Evolutionary conservation across 805 yeast genomes (phyloP), one percentile per base, ranked within the genome.

Genomic region (Pichia scutulata): DNA sequence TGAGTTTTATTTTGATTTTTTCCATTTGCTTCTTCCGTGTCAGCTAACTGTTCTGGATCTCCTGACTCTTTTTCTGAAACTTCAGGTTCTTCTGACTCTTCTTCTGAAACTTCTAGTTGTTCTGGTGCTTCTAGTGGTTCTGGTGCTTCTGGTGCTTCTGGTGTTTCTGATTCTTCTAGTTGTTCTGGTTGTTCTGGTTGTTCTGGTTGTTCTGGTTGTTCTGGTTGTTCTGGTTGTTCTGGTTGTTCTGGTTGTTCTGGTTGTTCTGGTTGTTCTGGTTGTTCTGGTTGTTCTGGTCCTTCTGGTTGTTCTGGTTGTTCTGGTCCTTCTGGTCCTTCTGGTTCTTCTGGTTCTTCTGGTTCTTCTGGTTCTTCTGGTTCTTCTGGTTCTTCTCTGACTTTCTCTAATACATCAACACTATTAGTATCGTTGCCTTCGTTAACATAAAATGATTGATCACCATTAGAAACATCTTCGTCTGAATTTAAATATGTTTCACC

Each of bases 381-480:
- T 8, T 44, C 24, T 4, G 13, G 14, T n/a, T 43, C 39, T 30
- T 36, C 33, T 18, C 23, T 21, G 7, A 33, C 46, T 23, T 26
- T 45, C 22, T 39, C 28, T 19, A 37, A 45, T 13, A 43, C 45
- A 18, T 50, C 50, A 16, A 21, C 51, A 1, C 6, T 30, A n/a
- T 46, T 45, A 18, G 37, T 48, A 10, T 39, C 52, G 25, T 46
- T 53, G 23, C 39, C 39, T 3, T 43, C 39, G 22, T 23, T 40
- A 19, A 41, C 16, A 22, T 49, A 49, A 39, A 49, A 49, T 8
- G 52, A 45, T 36, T 49, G 52, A 41, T 49, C 50, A 16, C 39
- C 53, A 33, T 37, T 47, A 3, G 39, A 25, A 2, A 39, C 12
- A 28, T 43, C 47, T 13, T 24, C 39, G 13, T 40, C 46, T 2